These are phyloP conservation scores for Conticribra guillardii DNA, from an alignment of 108 stramenopile species.

Conservation along the genomic window DNA sequence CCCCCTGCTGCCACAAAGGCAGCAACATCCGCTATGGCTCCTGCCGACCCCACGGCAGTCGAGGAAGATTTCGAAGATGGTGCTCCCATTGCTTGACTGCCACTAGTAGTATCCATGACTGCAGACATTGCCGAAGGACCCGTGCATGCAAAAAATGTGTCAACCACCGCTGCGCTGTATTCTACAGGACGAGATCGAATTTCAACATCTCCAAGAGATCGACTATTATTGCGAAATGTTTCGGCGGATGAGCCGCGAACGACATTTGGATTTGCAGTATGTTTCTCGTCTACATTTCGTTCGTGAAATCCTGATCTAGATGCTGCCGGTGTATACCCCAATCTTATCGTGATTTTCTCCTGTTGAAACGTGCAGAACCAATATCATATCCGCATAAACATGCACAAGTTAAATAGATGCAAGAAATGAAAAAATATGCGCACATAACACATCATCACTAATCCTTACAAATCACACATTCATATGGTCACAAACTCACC, in stretches of 20 bases:
- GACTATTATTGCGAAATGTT: constrained; percentile 22
- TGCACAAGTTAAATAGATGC: too few relatives aligned
- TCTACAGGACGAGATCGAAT: constrained; percentile 61
- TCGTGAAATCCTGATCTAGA: constrained; percentile 60
- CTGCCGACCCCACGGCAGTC: too few relatives aligned
- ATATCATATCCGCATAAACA: too few relatives aligned
- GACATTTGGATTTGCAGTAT: constrained; percentile 2
- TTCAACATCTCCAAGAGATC: constrained; percentile 53
- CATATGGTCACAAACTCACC: too few relatives aligned
- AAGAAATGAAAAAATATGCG: too few relatives aligned
- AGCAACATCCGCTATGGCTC: constrained; percentile 22
- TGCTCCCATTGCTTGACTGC: too few relatives aligned
- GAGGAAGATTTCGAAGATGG: too few relatives aligned
- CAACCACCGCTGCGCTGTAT: constrained; percentile 23
- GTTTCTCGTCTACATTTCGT: constrained; percentile 47
- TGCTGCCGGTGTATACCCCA: constrained; percentile 67
- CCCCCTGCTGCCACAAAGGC: constrained; percentile 38
- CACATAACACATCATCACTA: too few relatives aligned
- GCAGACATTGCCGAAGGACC: constrained; percentile 37
- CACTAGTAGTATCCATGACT: too few relatives aligned
- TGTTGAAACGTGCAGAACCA: too few relatives aligned
- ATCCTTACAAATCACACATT: too few relatives aligned
- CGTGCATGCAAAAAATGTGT: constrained; percentile 43
- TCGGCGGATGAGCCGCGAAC: constrained; percentile 9
- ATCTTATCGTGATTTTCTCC: constrained; percentile 49